Evolutionary conservation across 23 red algal species (phyloP).

Genomic region (Gracilaria domingensis): DNA sequence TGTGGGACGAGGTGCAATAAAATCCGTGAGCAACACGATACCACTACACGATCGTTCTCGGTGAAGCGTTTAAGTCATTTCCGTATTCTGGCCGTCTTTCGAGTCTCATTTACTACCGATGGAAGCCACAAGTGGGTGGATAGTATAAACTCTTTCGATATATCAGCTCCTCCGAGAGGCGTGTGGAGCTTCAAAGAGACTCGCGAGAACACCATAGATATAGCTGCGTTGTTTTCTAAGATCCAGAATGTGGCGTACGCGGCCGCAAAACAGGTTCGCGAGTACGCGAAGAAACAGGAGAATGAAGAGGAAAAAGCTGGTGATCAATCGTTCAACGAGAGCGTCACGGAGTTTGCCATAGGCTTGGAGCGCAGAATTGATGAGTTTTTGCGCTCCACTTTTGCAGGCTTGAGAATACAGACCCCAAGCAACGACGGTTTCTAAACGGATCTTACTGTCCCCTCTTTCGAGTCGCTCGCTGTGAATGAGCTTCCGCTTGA

Average conservation of each 20-base stretch:
- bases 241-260: conserved; percentile 28
- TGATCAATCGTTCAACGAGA: neutral
- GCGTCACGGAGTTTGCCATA: neutral
- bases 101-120: too few species aligned
- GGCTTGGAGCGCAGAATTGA: neutral
- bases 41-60: too few species aligned
- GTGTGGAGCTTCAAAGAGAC: neutral
- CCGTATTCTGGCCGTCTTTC: too few species aligned
- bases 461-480: neutral
- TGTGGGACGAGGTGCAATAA: too few species aligned
- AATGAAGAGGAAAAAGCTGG: neutral
- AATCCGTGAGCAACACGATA: too few species aligned
- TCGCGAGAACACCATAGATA: neutral
- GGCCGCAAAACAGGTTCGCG: neutral
- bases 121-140: too few species aligned
- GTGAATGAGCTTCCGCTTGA: conserved; percentile 1
- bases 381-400: conserved; percentile 14
- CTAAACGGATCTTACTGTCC: neutral
- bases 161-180: neutral
- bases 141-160: neutral
- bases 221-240: neutral
- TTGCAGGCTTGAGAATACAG: neutral
- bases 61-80: too few species aligned
- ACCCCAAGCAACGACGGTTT: neutral
- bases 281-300: neutral